Evolutionary conservation across 768 basidiomycete species (phyloP).

Genomic region (Filobasidium floriforme): DNA sequence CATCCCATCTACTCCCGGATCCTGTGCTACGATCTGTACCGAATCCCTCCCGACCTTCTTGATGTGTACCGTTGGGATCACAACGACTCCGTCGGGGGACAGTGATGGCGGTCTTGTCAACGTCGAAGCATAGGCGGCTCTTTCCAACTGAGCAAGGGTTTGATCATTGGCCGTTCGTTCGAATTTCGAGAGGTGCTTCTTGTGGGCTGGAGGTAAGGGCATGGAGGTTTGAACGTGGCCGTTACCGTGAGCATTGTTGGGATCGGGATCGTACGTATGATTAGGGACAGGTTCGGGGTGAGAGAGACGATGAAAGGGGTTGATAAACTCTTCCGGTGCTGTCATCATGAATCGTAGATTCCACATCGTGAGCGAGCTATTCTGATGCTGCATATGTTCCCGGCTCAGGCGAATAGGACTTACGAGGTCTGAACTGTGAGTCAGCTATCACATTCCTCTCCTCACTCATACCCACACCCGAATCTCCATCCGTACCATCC

Average conservation of each 20-base stretch:
- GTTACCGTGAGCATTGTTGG: too few relatives aligned
- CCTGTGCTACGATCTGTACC: slow-evolving; percentile 28
- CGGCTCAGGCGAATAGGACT: too few relatives aligned
- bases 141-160: not conserved
- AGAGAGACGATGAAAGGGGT: not conserved
- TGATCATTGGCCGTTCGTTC: not conserved
- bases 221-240: not conserved
- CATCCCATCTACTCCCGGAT: slow-evolving; percentile 6
- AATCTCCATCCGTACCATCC: too few relatives aligned
- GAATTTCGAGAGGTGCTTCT: not conserved
- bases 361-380: too few relatives aligned
- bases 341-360: too few relatives aligned
- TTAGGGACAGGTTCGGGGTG: not conserved
- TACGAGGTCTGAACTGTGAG: too few relatives aligned
- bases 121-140: not conserved
- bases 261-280: not conserved
- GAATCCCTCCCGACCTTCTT: slow-evolving; percentile 36
- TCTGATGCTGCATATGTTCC: too few relatives aligned
- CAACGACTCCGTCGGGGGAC: not conserved
- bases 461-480: too few relatives aligned
- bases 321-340: not conserved
- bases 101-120: not conserved
- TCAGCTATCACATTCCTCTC: too few relatives aligned
- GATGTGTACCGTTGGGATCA: slow-evolving; percentile 32
- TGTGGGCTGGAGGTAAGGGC: not conserved